A percentile compares a stretch with the other conserved stretches of the same genome.
phyloP scores from a whole-genome alignment of 1,139 yeast genomes.

The Magnusiomyces suaveolens region DNA sequence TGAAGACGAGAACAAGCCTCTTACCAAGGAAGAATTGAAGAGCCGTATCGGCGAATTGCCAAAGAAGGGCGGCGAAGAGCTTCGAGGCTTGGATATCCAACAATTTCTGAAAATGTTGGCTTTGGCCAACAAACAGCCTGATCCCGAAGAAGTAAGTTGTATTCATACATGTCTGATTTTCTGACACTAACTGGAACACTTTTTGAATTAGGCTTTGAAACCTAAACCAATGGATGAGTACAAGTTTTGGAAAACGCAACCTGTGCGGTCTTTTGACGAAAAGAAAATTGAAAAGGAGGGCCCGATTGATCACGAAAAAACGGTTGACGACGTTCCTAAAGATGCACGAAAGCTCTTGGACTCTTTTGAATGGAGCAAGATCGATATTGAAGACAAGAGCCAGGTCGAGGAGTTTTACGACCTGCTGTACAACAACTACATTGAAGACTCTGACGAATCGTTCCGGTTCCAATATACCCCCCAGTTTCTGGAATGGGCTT shows the following conservation, averaged over 20 bases:
- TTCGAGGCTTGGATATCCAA: conserved; percentile 28
- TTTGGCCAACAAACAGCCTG: conserved; percentile 12
- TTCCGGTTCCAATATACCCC: conserved; percentile 85
- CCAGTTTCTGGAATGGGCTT: conserved; percentile 83
- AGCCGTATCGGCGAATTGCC: conserved; percentile 1
- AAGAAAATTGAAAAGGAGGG: conserved; percentile 64
- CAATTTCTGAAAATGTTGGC: conserved; percentile 35
- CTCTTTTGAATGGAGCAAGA: conserved; percentile 82
- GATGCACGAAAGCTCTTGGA: conserved; percentile 60
- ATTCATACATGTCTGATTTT: background rate
- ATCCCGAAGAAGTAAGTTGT: conserved; percentile 11
- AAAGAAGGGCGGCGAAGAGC: background rate
- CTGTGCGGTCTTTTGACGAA: conserved; percentile 65
- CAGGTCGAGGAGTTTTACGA: conserved; percentile 69
- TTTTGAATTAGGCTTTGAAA: conserved; percentile 7
- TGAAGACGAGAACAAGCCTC: background rate
- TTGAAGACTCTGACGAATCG: conserved; percentile 86
- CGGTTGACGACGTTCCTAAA: conserved; percentile 60
- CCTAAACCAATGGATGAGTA: conserved; percentile 74
- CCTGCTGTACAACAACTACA: conserved; percentile 78
- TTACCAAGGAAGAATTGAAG: background rate
- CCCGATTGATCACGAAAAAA: conserved; percentile 64
- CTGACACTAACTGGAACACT: background rate
- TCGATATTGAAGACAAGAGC: conserved; percentile 51
- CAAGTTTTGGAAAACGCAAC: conserved; percentile 97